Base-by-base conservation (phyloP, 2,329 filamentous ascomycete genomes). In the Stachybotrys elegans region DNA sequence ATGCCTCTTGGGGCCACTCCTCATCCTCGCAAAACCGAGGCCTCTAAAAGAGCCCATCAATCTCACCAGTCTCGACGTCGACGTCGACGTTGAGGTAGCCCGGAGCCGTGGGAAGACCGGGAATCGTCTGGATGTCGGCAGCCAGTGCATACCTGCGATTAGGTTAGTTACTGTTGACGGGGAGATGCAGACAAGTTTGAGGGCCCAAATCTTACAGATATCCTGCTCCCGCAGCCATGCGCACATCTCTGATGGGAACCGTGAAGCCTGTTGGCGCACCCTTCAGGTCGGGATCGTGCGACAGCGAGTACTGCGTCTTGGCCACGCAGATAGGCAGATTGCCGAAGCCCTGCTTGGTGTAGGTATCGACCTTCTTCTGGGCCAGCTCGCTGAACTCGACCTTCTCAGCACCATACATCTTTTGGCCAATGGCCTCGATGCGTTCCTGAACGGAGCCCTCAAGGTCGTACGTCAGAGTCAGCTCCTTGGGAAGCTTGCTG, bases 51-150 rank as follows among this genome's bases (percentile, higher is more conserved):
- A 98, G 78, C 5, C 93, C 87, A 46, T 88, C 82, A 52, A 92
- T 88, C 69, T 92, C 86, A 43, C 87, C 87, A n/a, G 85, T 91
- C 71, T 90, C 85, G 6, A 75, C 69, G 57, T 92, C 84, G 29
- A 86, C 84, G 54, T 96, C 92, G 37, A 96, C 91, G 58, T 96
- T 96, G 49, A 97, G 73, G 62, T 97, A 97, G 11, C 93, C 93
- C 8, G 92, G 93, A 17, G 92, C 92, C 8, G 93, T 97, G 9
- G 92, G 92, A 51, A 98, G 73, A 49, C 93, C 93, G 13, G 93
- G 93, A 51, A 98, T 98, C 2, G 93, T 98, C 74, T 97, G 93
- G 53, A 98, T 97, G 61, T 98, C 93, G 13, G 93, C 93, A 43
- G 93, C 93, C 49, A 97, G 78, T 6, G 93, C 93, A 57, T 95